These are phyloP conservation scores for Tricholoma hemisulphureum DNA, from an alignment of 768 basidiomycete species.

Conservation along the genomic window DNA sequence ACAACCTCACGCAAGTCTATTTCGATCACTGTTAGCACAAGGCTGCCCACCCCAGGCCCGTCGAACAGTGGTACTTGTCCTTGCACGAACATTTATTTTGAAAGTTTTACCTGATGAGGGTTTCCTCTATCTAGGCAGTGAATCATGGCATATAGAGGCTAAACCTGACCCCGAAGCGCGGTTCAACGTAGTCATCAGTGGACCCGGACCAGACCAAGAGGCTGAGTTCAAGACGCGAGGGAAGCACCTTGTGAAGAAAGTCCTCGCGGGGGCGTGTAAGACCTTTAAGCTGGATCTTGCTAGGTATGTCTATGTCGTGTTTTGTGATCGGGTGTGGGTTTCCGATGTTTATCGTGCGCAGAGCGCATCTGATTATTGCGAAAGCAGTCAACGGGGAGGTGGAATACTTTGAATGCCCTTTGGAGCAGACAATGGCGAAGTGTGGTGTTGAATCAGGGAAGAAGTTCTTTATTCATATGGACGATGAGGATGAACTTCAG, in stretches of 20 bases:
- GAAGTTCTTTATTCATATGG: not conserved
- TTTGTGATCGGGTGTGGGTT: too few relatives aligned
- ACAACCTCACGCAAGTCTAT: not conserved
- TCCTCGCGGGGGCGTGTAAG: slow-evolving; percentile 2
- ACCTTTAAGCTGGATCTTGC: not conserved
- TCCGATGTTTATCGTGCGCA: not conserved
- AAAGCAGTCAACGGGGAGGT: not conserved
- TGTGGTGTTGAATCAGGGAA: not conserved
- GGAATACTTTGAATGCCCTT: not conserved
- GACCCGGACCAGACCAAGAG: not conserved
- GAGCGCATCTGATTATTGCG: not conserved
- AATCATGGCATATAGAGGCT: not conserved
- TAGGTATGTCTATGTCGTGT: not conserved
- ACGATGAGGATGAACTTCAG: not conserved
- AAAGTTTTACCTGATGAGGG: not conserved
- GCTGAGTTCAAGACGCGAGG: slow-evolving; percentile 5
- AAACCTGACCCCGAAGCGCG: not conserved
- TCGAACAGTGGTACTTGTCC: not conserved
- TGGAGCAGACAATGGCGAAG: not conserved
- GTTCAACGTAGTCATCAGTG: not conserved
- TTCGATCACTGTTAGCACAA: not conserved
- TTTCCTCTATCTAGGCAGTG: not conserved
- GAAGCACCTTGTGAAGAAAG: slow-evolving; percentile 1
- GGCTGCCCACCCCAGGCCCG: not conserved
- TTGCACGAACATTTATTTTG: too few relatives aligned